A percentile compares a stretch with the other conserved stretches of the same genome.
Conservation (phyloP, 306 rosid species). For the Dalbergia oliveri region DNA sequence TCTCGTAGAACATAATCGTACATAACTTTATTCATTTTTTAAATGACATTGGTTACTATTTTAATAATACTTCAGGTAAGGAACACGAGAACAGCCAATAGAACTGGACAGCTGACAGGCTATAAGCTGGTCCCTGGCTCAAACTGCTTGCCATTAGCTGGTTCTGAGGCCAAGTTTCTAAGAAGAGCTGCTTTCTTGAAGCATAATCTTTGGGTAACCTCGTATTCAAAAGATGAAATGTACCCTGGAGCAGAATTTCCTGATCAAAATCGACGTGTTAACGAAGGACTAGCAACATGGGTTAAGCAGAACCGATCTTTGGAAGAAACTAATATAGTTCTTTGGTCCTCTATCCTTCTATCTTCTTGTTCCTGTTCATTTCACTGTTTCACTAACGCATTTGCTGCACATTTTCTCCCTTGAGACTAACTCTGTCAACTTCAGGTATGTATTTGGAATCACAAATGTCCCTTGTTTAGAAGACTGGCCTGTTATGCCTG, state of each 20-base stretch:
- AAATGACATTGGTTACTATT: not conserved
- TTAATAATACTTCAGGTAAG: slow-evolving; percentile 60
- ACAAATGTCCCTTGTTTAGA: slow-evolving; percentile 81
- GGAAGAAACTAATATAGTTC: slow-evolving; percentile 80
- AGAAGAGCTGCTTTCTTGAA: slow-evolving; percentile 89
- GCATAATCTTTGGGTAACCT: slow-evolving; percentile 91
- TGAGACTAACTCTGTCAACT: slow-evolving; percentile 21
- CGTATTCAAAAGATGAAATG: slow-evolving; percentile 66
- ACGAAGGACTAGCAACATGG: slow-evolving; percentile 86
- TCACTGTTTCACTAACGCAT: not conserved
- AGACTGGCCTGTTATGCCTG: slow-evolving; percentile 95
- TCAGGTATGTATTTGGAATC: slow-evolving; percentile 82
- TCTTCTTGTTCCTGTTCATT: not conserved
- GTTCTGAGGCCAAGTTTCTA: slow-evolving; percentile 82
- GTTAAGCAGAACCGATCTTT: slow-evolving; percentile 72
- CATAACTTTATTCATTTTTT: not conserved
- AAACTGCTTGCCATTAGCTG: slow-evolving; percentile 79
- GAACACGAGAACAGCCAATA: slow-evolving; percentile 77
- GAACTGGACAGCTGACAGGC: slow-evolving; percentile 87
- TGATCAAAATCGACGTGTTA: slow-evolving; percentile 80
- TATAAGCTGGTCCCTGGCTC: slow-evolving; percentile 87
- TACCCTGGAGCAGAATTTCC: slow-evolving; percentile 90
- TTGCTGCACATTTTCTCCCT: not conserved
- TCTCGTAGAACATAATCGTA: too few relatives aligned
- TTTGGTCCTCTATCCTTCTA: slow-evolving; percentile 58